Conservation (phyloP, 192 early-diverging fungal species). For the Allomyces macrogynus region DNA sequence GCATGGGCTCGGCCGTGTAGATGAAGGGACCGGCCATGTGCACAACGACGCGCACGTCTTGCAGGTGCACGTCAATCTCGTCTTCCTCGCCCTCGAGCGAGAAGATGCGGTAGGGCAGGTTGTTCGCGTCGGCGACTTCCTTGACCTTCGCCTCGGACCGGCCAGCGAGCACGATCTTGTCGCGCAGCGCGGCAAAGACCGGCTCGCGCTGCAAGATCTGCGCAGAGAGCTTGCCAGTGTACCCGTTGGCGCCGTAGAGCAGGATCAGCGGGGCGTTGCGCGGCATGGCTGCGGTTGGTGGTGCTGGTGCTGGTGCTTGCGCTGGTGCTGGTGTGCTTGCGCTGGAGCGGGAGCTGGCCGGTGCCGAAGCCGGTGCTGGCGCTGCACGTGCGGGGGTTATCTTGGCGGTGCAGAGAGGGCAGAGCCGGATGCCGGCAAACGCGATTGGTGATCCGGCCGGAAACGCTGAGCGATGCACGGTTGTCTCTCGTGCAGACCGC, state of each 20-base stretch:
- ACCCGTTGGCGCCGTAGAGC: not conserved
- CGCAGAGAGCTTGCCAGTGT: not conserved
- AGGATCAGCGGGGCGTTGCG: not conserved
- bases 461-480: too few species aligned
- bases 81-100: not conserved
- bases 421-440: too few species aligned
- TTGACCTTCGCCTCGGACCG: not conserved
- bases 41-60: not conserved
- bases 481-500: too few species aligned
- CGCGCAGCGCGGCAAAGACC: not conserved
- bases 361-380: too few species aligned
- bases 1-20: not conserved
- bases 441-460: too few species aligned
- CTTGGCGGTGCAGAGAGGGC: too few species aligned
- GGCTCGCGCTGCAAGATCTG: not conserved
- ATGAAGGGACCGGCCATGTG: not conserved
- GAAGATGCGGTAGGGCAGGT: not conserved
- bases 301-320: too few species aligned
- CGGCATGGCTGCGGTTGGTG: not conserved
- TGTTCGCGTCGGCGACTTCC: not conserved
- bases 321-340: too few species aligned
- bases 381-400: too few species aligned
- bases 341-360: too few species aligned
- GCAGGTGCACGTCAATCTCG: not conserved
- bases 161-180: not conserved